A percentile compares a stretch with the other conserved stretches of the same genome.
phyloP scores from a whole-genome alignment of 441 rosid species.

The Geranium incanum region DNA sequence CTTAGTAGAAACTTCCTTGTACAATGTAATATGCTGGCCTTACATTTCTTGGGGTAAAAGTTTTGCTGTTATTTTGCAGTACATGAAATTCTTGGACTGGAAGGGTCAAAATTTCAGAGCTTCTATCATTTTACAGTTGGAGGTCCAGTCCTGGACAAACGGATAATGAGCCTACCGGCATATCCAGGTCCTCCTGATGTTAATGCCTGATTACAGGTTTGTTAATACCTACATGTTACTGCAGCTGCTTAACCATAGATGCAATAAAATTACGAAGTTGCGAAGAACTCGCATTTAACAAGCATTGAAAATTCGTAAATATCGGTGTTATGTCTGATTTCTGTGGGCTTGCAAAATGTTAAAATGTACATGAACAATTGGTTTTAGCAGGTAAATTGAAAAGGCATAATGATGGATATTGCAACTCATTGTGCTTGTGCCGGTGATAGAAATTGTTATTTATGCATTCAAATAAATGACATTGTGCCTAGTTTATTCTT shows the following conservation, averaged over 20 bases:
- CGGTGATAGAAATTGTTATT: too few species aligned
- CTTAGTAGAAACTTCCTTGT: not conserved
- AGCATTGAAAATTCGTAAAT: not conserved
- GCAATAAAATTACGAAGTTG: too few species aligned
- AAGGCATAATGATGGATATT: too few species aligned
- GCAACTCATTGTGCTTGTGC: too few species aligned
- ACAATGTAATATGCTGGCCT: not conserved
- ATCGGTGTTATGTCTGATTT: not conserved
- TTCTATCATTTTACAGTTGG: slow-evolving; percentile 82
- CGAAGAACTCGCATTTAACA: too few species aligned
- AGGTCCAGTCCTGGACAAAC: slow-evolving; percentile 68
- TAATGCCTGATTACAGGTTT: slow-evolving; percentile 34
- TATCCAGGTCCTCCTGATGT: slow-evolving; percentile 63
- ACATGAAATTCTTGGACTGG: slow-evolving; percentile 62
- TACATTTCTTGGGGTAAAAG: not conserved
- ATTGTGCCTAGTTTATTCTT: too few species aligned
- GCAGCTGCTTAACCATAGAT: not conserved
- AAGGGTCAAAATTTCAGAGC: slow-evolving; percentile 58
- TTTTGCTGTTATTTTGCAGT: slow-evolving; percentile 30
- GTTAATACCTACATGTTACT: not conserved
- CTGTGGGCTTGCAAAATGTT: too few species aligned
- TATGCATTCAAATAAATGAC: too few species aligned
- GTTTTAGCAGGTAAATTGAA: too few species aligned
- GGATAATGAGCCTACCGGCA: slow-evolving; percentile 84
- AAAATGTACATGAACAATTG: too few species aligned